phyloP scores from a whole-genome alignment of 345 rosid genomes.

The Euphorbia pulcherrima region DNA sequence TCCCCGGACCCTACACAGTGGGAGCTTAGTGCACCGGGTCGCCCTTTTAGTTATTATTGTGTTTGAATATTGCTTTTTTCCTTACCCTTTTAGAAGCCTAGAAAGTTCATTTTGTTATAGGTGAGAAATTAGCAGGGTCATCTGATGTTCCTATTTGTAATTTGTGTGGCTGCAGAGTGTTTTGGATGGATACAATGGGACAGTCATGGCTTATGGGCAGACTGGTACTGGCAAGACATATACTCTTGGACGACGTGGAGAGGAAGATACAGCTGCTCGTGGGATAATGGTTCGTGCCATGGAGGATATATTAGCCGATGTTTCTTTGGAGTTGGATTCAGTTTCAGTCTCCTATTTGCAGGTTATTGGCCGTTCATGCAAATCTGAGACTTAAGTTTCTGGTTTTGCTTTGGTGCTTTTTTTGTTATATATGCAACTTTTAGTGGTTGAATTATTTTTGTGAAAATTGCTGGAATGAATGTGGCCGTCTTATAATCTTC shows the following conservation, averaged over 20 bases:
- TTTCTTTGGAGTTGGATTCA: constrained; percentile 65
- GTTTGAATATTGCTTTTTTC: neutral
- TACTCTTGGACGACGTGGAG: constrained; percentile 92
- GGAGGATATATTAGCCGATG: constrained; percentile 82
- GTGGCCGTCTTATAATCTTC: constrained; percentile 4
- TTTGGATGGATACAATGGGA: constrained; percentile 96
- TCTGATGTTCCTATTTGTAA: constrained; percentile 10
- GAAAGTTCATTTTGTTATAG: neutral
- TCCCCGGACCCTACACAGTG: too few species aligned
- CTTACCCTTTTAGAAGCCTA: neutral
- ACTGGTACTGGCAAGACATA: constrained; percentile 99
- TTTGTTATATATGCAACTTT: too few species aligned
- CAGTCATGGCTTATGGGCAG: constrained; percentile 98
- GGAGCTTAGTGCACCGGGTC: too few species aligned
- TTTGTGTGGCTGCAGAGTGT: constrained; percentile 59
- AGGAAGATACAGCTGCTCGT: constrained; percentile 85
- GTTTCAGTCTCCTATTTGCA: constrained; percentile 79
- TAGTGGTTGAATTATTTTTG: neutral
- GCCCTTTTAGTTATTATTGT: neutral
- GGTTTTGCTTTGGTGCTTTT: constrained; percentile 9
- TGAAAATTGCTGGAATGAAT: neutral
- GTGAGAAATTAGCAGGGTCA: too few species aligned
- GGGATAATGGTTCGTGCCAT: constrained; percentile 99
- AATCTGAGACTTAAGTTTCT: constrained; percentile 11
- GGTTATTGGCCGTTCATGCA: constrained; percentile 40